phyloP scores from a whole-genome alignment of 345 rosid genomes.

The Gossypium turneri region DNA sequence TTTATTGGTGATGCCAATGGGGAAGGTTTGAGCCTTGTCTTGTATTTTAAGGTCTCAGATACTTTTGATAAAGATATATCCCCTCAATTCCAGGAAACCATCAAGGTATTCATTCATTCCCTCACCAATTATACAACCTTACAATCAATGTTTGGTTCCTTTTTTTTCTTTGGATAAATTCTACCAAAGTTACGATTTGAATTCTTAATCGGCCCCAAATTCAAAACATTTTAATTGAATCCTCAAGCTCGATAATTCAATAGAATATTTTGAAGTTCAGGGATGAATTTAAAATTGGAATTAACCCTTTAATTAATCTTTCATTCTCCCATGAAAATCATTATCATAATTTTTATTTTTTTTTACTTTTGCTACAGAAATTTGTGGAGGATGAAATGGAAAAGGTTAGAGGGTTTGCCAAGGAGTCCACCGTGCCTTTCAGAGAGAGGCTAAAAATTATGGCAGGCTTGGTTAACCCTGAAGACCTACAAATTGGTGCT shows the following conservation, averaged over 20 bases:
- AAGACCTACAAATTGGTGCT: conserved; percentile 73
- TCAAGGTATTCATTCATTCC: conserved; percentile 43
- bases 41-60: conserved; percentile 69
- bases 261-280: too few relatives aligned
- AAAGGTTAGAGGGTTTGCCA: conserved; percentile 8
- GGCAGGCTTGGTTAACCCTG: conserved; percentile 75
- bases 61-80: conserved; percentile 62
- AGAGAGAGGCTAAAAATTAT: conserved; percentile 91
- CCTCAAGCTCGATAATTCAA: background rate
- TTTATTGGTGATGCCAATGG: conserved; percentile 85
- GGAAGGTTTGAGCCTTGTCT: conserved; percentile 92
- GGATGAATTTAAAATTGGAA: too few relatives aligned
- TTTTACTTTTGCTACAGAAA: background rate
- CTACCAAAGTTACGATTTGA: too few relatives aligned
- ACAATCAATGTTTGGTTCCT: too few relatives aligned
- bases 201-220: background rate
- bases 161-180: too few relatives aligned
- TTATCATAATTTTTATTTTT: too few relatives aligned
- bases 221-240: background rate
- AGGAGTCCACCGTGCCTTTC: conserved; percentile 45
- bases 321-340: too few relatives aligned
- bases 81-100: conserved; percentile 56
- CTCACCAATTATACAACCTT: background rate
- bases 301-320: too few relatives aligned
- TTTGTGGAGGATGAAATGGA: conserved; percentile 9